Evolutionary conservation across 192 early-diverging fungal species (phyloP), one percentile per base, ranked within the genome.

Genomic region (Entomortierella beljakovae): DNA sequence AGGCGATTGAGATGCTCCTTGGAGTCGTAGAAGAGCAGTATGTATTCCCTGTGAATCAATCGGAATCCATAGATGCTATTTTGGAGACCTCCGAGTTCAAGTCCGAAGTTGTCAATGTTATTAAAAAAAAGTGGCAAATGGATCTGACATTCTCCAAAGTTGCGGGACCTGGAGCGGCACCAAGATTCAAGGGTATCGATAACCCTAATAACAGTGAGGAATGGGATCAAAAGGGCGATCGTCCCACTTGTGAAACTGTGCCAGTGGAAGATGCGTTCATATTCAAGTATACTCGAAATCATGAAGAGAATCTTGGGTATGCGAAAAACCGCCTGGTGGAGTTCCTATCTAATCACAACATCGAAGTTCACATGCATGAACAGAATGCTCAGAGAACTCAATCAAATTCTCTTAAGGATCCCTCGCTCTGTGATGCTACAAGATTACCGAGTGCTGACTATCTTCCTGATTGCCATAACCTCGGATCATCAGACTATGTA

Each of bases 391-490:
- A 49, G 42, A 53, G 68, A 85, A 82, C 49, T 57, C 86, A 74
- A 50, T 67, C 54, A 15, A 75, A 64, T 50, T 88, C 64, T 2
- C 82, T 56, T 81, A 37, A 68, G 91, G 90, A 53, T 77, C 89
- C 10, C 89, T 90, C 62, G 80, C 86, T 42, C 87, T 89, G 43
- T 88, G 92, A 64, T 88, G 85, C 64, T 84, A 77, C 62, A 89
- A 86, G 54, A 68, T 87, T 1, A 33, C 90, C 84, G 33, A 82
- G 83, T 55, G 54, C 40, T 22, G 13, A 37, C 25, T 46, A 20
- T 20, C 20, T 46, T 46, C 15, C 43, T 4, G 26, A 55, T 11
- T 37, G 15, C 11, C 18, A 34, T 26, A 59, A n/a, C 35, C 23
- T 15, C 66, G 43, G 60, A 9, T 37, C 65, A 20, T 42, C 60